Conservation (phyloP, 106 monocot genomes). For the Platanthera guangdongensis region DNA sequence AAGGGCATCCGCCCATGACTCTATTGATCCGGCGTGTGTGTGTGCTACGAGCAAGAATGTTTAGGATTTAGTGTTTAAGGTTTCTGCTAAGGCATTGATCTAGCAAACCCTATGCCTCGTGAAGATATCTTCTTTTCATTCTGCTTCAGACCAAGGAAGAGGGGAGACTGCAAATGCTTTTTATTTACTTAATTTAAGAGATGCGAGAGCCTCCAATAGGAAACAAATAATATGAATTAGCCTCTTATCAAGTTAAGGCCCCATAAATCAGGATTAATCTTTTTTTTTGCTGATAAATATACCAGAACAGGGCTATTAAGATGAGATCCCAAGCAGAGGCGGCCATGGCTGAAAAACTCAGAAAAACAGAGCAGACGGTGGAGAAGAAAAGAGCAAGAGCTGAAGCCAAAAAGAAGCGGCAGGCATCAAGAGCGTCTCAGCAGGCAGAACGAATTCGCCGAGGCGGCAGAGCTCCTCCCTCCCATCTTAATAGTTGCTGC, state of each 20-base stretch:
- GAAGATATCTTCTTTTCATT: no score
- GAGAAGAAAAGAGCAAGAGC: slow-evolving; percentile 46
- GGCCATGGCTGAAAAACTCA: slow-evolving; percentile 32
- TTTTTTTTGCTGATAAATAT: background rate
- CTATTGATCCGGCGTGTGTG: no score
- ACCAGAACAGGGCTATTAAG: slow-evolving; percentile 38
- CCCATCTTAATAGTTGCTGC: slow-evolving; percentile 31
- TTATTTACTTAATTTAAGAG: no score
- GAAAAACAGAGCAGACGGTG: slow-evolving; percentile 15
- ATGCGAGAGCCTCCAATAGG: background rate
- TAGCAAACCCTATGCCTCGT: no score
- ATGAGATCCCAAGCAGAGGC: slow-evolving; percentile 48
- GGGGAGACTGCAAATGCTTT: no score
- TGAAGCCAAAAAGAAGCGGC: slow-evolving; percentile 36
- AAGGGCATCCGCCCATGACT: no score
- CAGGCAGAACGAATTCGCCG: slow-evolving; percentile 44
- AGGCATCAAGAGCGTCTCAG: slow-evolving; percentile 20
- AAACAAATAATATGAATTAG: background rate
- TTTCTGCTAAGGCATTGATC: no score
- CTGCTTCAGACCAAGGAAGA: no score
- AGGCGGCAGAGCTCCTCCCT: slow-evolving; percentile 27
- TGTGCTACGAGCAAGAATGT: no score
- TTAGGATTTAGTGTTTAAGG: no score
- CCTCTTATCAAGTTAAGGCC: no score
- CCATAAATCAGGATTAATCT: background rate